These are phyloP conservation scores for Decorospora gaudefroyi DNA, from an alignment of 2,329 filamentous ascomycete species.

Conservation along the genomic window DNA sequence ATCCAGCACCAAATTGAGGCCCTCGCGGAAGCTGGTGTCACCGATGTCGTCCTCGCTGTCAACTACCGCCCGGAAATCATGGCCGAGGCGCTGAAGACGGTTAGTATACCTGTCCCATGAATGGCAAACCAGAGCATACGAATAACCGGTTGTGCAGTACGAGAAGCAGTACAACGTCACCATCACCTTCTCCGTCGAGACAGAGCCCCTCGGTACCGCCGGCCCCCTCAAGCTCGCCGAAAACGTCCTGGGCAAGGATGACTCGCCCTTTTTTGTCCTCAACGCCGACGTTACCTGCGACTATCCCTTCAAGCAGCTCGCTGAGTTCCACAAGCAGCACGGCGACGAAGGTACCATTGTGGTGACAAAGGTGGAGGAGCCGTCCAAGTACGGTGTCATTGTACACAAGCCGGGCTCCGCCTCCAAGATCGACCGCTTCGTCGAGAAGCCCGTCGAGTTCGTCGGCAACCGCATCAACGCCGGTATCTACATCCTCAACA, in stretches of 20 bases:
- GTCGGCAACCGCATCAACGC: constrained; percentile 99
- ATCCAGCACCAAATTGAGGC: constrained; percentile 98
- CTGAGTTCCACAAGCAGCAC: constrained; percentile 88
- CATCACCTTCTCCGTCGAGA: constrained; percentile 96
- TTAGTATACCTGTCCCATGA: constrained; percentile 49
- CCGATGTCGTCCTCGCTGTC: constrained; percentile 95
- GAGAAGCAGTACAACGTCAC: constrained; percentile 90
- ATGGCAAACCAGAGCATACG: constrained; percentile 2
- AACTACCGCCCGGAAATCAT: constrained; percentile 99
- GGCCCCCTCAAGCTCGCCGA: constrained; percentile 95
- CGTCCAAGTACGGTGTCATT: constrained; percentile 97
- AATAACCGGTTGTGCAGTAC: constrained; percentile 60
- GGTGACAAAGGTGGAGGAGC: constrained; percentile 98
- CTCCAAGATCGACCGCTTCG: constrained; percentile 94
- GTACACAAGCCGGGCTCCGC: constrained; percentile 94
- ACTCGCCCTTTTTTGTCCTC: constrained; percentile 94
- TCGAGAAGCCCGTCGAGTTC: constrained; percentile 98
- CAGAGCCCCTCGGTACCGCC: constrained; percentile 91
- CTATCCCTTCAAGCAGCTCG: constrained; percentile 89
- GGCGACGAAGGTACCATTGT: constrained; percentile 97
- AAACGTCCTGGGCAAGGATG: constrained; percentile 88
- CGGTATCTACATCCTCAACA: constrained; percentile 97
- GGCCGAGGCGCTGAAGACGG: constrained; percentile 90
- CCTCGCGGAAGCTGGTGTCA: constrained; percentile 89
- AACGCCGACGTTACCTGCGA: constrained; percentile 99